Evolutionary conservation across 1,284 basidiomycete genomes (phyloP).

Genomic region (Puccinia triticina): DNA sequence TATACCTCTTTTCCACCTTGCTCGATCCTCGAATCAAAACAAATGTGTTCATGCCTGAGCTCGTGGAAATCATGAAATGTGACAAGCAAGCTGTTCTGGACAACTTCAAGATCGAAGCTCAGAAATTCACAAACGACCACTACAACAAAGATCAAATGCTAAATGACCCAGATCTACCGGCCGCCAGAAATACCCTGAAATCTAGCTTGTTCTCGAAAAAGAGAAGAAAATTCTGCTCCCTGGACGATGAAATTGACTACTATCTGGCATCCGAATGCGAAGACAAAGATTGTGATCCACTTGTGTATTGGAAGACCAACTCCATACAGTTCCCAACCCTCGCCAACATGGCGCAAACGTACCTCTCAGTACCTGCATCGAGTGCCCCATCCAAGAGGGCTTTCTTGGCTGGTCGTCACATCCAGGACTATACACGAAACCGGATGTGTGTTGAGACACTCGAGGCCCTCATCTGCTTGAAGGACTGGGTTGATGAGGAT

Average conservation of each 20-base stretch:
- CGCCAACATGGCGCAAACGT: neutral
- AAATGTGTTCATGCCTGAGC: neutral
- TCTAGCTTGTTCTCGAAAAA: neutral
- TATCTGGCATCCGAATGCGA: neutral
- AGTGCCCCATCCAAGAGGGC: neutral
- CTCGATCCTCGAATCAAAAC: constrained; percentile 3
- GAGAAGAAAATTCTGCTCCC: neutral
- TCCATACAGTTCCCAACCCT: neutral
- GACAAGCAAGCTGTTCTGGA: neutral
- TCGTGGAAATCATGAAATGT: neutral
- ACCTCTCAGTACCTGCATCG: neutral
- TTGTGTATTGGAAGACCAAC: constrained; percentile 20
- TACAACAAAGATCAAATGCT: neutral
- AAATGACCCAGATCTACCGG: neutral
- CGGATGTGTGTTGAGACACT: neutral
- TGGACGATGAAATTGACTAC: neutral
- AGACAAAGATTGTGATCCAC: neutral
- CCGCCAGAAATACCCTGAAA: neutral
- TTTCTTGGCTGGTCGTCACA: constrained; percentile 10
- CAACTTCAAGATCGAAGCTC: neutral
- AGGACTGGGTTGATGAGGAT: neutral
- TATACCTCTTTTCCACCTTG: neutral
- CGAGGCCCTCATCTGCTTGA: neutral
- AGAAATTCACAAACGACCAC: neutral
- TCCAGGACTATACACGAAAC: constrained; percentile 4